Evolutionary conservation across 2,329 filamentous ascomycete genomes (phyloP), one percentile per base, ranked within the genome.

Genomic region (Annulohypoxylon truncatum): DNA sequence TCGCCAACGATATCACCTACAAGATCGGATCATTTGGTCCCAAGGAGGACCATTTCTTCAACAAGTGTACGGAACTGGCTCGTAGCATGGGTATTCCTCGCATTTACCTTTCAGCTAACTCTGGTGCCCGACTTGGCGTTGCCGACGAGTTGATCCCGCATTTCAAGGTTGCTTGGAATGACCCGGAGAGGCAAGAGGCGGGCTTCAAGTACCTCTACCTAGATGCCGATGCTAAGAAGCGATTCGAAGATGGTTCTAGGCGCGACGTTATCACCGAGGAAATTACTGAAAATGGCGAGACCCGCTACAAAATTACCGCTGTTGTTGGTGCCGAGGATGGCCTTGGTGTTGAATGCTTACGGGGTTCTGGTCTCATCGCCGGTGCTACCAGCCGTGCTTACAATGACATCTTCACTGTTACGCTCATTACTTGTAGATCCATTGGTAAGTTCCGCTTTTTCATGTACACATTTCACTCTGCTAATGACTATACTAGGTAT

Each of bases 1-100:
- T 99, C 69, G 94, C 96, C 86, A 99, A 99, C 86, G 96, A 99
- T 77, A 99, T 99, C 79, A 99, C 96, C 15, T 98, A 93, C 87
- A 96, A 96, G 86, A 99, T 98, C 79, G 96, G 96, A 76, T 97
- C 93, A 1, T 99, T 99, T 79, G 96, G 96, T 55, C 96, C 96
- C 40, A 90, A 91, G 82, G 96, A 99, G 83, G 96, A 99, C 81
- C 91, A 92, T 75, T 99, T 97, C 89, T 99, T 99, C 89, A 87
- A 96, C 86, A 97, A 98, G 87, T 99, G 96, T 84, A 98, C 96
- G 8, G 94, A 99, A 81, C 86, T 97, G 71, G 96, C 96, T 68
- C 90, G 94, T 75, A 95, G 93, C 84, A 85, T 97, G 67, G 96
- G 96, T 38, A 97, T 99, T 75, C 96, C 96, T 22, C 92, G 96